Percentiles rank a stretch among this genome's conserved stretches.
phyloP scores from a whole-genome alignment of 768 basidiomycete genomes.

The Tephrocybe sp. region DNA sequence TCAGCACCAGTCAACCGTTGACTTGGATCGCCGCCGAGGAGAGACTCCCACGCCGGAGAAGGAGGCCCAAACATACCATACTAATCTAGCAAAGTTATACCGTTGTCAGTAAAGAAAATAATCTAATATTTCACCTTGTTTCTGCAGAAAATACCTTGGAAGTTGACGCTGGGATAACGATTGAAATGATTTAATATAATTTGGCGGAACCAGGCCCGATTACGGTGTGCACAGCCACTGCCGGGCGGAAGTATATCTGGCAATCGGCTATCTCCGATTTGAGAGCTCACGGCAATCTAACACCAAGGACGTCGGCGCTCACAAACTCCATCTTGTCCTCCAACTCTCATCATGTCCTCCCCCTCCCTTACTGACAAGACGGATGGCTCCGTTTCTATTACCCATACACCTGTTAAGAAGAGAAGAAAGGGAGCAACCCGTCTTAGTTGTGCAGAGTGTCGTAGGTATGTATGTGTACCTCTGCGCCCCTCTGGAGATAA shows the following conservation, averaged over 20 bases:
- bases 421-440: conserved; percentile 71
- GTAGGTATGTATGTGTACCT: conserved; percentile 56
- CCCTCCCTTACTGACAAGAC: conserved; percentile 28
- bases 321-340: conserved; percentile 13
- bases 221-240: conserved; percentile 13
- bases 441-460: conserved; percentile 77
- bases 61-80: conserved; percentile 1
- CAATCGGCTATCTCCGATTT: conserved; percentile 18
- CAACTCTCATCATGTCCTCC: conserved; percentile 33
- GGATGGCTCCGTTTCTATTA: conserved; percentile 17
- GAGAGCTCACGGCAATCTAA: conserved; percentile 14
- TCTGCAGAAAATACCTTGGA: neutral
- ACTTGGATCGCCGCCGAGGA: conserved; percentile 1
- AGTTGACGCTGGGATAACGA: neutral
- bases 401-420: conserved; percentile 44
- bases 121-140: no score
- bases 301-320: neutral
- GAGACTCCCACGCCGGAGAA: conserved; percentile 6
- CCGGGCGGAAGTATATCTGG: conserved; percentile 18
- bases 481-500: conserved; percentile 6
- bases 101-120: neutral
- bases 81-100: conserved; percentile 10
- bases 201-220: neutral
- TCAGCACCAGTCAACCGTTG: conserved; percentile 1
- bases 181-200: neutral